Base-by-base conservation (phyloP, 805 yeast species). In the Yarrowia sp. region DNA sequence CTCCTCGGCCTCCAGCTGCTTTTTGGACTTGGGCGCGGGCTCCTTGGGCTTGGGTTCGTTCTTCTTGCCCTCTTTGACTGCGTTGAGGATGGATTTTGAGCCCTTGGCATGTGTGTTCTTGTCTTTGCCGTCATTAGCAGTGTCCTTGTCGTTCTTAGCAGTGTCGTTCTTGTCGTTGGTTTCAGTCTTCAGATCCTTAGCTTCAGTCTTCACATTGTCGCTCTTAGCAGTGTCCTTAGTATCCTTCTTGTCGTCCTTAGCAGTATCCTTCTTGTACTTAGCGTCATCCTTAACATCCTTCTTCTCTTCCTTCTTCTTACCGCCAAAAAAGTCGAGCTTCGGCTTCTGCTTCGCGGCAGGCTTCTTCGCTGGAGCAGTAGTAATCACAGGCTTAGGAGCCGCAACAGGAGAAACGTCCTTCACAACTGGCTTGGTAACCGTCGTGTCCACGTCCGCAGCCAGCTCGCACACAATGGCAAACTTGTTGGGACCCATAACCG, bases 401-500 rank as follows among this genome's bases (percentile, higher is more conserved):
- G 12, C 33, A 42, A 22, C 13, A 41, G 47, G 47, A 4, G 47
- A 24, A 27, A 25, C 49, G n/a, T 16, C 49, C 49, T 22, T 39
- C 2, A 42, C 8, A 10, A 6, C 38, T 4, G 38, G 25, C 38
- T 47, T 47, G 21, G 10, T 12, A 21, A 13, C 22, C 14, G 25
- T 18, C 21, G 16, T 6, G 21, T 32, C 39, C 12, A 32, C 22
- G 7, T 16, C 58, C 16, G n/a, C n/a, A 12, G 29, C 58, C n/a
- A 33, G 27, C n/a, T 22, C 14, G 9, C 32, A 10, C 18, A 51
- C 58, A 51, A 51, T 51, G 13, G 58, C 58, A 51, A 51, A 51
- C 58, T 35, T 35, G 24, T 51, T 33, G 18, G 42, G 42, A 14
- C 56, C 56, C 29, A 51, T 19, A 6, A 32, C 4, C 2, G 41